These are phyloP conservation scores for Lathyrus oleraceus DNA, from an alignment of 306 rosid genomes.

Conservation along the genomic window DNA sequence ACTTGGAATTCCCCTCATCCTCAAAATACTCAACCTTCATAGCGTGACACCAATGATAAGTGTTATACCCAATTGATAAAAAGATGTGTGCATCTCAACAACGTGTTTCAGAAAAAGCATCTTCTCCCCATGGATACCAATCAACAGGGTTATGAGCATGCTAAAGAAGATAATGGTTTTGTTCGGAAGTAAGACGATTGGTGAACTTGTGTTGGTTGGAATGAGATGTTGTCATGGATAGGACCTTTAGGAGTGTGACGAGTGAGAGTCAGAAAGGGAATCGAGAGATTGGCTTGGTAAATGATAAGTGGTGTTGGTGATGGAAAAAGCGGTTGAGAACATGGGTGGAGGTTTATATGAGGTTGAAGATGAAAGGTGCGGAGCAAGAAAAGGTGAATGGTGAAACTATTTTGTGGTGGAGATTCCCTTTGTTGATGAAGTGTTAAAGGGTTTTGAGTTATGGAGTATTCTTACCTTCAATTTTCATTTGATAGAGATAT, in stretches of 20 bases:
- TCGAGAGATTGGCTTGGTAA: not conserved
- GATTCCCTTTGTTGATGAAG: too few relatives aligned
- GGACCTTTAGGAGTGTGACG: conserved; percentile 37
- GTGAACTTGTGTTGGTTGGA: conserved; percentile 49
- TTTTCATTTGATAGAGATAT: too few relatives aligned
- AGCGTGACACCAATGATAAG: conserved; percentile 99
- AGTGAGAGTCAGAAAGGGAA: conserved; percentile 35
- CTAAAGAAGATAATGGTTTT: conserved; percentile 92
- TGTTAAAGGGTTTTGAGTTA: too few relatives aligned
- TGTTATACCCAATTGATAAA: conserved; percentile 96
- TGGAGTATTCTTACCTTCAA: too few relatives aligned
- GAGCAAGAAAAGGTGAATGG: too few relatives aligned
- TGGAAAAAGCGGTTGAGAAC: too few relatives aligned
- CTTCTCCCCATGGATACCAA: conserved; percentile 99
- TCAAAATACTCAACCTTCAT: conserved; percentile 98
- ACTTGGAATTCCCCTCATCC: conserved; percentile 70
- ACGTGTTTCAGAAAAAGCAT: conserved; percentile 85
- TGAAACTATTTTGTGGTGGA: too few relatives aligned
- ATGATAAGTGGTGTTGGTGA: not conserved
- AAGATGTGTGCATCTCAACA: conserved; percentile 78
- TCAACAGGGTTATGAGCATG: conserved; percentile 96
- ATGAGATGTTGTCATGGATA: conserved; percentile 65
- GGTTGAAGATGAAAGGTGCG: too few relatives aligned
- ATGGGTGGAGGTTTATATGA: too few relatives aligned
- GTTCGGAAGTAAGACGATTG: conserved; percentile 83